Evolutionary conservation across 2,329 filamentous ascomycete species (phyloP).

Genomic region (Microsporum ferrugineum): DNA sequence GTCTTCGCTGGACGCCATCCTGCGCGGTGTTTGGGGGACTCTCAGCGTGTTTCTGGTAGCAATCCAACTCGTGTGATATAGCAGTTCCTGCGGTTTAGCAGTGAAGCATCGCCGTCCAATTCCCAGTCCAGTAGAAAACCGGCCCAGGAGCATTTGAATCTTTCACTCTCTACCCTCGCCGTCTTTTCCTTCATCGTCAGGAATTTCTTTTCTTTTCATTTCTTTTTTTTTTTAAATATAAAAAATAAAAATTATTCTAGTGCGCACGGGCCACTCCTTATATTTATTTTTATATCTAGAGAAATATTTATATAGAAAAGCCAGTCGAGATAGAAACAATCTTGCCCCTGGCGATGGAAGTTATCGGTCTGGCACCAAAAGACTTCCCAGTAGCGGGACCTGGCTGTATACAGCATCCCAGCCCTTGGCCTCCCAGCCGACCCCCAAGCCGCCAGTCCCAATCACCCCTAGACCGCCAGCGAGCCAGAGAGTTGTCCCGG

Average conservation of each 20-base stretch:
- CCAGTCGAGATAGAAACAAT: neutral
- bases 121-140: neutral
- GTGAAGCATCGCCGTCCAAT: neutral
- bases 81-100: neutral
- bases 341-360: neutral
- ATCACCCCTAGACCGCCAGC: constrained; percentile 69
- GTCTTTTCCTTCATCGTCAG: neutral
- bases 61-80: neutral
- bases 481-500: constrained; percentile 60
- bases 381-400: constrained; percentile 44
- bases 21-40: neutral
- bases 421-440: constrained; percentile 67
- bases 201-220: no score
- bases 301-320: neutral
- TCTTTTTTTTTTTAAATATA: neutral
- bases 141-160: neutral
- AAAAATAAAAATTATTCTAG: neutral
- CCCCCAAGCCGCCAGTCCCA: constrained; percentile 55
- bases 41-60: neutral
- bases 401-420: constrained; percentile 64
- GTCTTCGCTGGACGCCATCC: constrained; percentile 9
- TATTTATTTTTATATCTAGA: neutral
- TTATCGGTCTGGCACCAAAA: neutral
- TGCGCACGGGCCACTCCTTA: neutral
- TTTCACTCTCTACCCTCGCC: no score